phyloP scores from a whole-genome alignment of 2,329 filamentous ascomycete species.

The Cladophialophora carrionii region DNA sequence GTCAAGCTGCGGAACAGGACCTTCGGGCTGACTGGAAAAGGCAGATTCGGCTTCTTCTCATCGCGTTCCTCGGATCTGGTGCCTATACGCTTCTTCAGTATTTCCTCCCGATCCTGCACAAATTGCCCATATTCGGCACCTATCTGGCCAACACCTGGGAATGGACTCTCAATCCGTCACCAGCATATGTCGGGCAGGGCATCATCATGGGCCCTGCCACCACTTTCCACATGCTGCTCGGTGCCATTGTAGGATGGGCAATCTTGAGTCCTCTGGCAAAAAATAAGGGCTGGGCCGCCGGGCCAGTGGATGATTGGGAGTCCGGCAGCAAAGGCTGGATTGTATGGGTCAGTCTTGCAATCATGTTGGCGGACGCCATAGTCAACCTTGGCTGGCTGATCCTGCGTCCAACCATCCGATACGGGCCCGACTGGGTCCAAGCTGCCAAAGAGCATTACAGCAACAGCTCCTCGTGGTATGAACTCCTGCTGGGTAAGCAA shows the following conservation, averaged over 20 bases:
- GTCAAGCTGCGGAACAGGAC: conserved; percentile 42
- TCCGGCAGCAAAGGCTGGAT: conserved; percentile 97
- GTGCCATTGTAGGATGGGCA: conserved; percentile 87
- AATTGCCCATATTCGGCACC: conserved; percentile 82
- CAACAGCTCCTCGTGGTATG: conserved; percentile 30
- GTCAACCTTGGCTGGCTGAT: conserved; percentile 82
- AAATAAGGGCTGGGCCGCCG: conserved; percentile 82
- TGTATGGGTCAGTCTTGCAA: conserved; percentile 91
- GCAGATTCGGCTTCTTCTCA: conserved; percentile 62
- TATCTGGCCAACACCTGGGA: conserved; percentile 78
- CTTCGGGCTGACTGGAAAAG: conserved; percentile 61
- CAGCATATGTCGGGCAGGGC: conserved; percentile 96
- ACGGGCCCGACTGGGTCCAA: conserved; percentile 47
- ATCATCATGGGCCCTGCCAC: conserved; percentile 98
- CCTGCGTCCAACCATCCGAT: conserved; percentile 62
- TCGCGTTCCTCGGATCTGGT: conserved; percentile 64
- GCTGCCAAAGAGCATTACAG: conserved; percentile 26
- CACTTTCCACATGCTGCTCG: conserved; percentile 91
- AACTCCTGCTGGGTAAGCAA: conserved; percentile 30
- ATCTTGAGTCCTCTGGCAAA: conserved; percentile 89
- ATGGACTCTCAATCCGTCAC: conserved; percentile 93
- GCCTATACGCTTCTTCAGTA: conserved; percentile 77
- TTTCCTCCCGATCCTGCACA: conserved; percentile 82
- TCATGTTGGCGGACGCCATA: conserved; percentile 93
- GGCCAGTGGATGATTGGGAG: conserved; percentile 84